Evolutionary conservation across 2,329 filamentous ascomycete species (phyloP).

Genomic region (Penicillium aurantiogriseum): DNA sequence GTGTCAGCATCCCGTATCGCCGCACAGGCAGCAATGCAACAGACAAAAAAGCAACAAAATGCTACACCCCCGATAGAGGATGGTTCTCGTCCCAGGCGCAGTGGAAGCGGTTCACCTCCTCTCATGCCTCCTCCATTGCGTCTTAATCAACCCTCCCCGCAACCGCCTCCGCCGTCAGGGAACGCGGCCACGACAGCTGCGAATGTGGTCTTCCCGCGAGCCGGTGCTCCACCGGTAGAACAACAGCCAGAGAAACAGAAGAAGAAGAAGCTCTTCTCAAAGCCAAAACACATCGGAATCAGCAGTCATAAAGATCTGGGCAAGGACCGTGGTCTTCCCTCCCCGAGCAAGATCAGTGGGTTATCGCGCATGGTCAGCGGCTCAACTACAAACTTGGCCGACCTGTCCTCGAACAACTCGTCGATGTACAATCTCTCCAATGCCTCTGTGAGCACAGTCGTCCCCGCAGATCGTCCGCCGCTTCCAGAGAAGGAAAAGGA

Average conservation of each 20-base stretch:
- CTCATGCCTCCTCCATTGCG: conserved; percentile 30
- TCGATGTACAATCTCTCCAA: conserved; percentile 63
- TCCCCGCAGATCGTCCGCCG: conserved; percentile 47
- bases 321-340: conserved; percentile 55
- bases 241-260: conserved; percentile 58
- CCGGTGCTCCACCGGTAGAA: conserved; percentile 37
- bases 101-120: conserved; percentile 38
- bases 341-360: conserved; percentile 57
- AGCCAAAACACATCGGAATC: conserved; percentile 63
- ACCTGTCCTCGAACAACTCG: conserved; percentile 53
- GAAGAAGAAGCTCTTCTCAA: conserved; percentile 69
- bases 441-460: conserved; percentile 60
- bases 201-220: conserved; percentile 61
- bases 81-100: conserved; percentile 25
- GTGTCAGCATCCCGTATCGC: conserved; percentile 63
- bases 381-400: conserved; percentile 60
- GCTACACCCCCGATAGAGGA: conserved; percentile 44
- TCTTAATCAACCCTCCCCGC: conserved; percentile 22
- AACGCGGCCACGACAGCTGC: conserved; percentile 62
- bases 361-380: conserved; percentile 57
- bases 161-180: conserved; percentile 7
- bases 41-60: conserved; percentile 57
- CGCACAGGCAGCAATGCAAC: conserved; percentile 65
- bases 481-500: conserved; percentile 43
- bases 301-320: conserved; percentile 56